Conservation (phyloP, 805 yeast species). For the Candida krabiensis region DNA sequence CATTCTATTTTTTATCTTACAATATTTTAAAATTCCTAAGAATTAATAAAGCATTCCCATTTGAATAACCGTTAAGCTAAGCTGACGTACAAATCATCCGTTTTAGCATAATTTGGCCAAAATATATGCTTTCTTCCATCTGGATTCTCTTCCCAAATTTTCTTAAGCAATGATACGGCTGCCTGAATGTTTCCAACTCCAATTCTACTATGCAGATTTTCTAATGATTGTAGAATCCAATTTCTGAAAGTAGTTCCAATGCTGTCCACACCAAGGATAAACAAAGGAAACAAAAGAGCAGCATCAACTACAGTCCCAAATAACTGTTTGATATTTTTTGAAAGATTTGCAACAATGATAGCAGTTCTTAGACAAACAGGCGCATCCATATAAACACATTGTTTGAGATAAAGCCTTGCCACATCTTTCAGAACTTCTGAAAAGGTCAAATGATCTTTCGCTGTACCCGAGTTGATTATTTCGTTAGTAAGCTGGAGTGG, state of each 20-base stretch:
- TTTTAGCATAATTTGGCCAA: conserved; percentile 8
- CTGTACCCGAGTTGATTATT: conserved; percentile 6
- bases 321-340: conserved; percentile 1
- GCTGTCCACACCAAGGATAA: conserved; percentile 9
- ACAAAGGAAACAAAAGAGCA: conserved; percentile 8
- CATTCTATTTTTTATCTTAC: too few species aligned
- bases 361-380: conserved; percentile 9
- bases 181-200: conserved; percentile 8
- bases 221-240: conserved; percentile 5
- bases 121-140: conserved; percentile 11
- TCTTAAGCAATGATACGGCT: conserved; percentile 1
- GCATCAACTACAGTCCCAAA: conserved; percentile 9
- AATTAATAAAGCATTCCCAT: too few species aligned
- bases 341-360: conserved; percentile 4
- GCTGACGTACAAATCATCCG: conserved; percentile 4
- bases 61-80: too few species aligned
- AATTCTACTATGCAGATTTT: conserved; percentile 3
- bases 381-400: conserved; percentile 10
- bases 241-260: conserved; percentile 1
- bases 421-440: conserved; percentile 10
- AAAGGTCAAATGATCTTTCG: conserved; percentile 6
- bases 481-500: conserved; percentile 6
- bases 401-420: conserved; percentile 5
- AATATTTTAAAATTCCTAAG: too few species aligned
- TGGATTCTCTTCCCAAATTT: conserved; percentile 9